phyloP scores from a whole-genome alignment of 1,139 yeast species.

The Hansenula sp. region DNA sequence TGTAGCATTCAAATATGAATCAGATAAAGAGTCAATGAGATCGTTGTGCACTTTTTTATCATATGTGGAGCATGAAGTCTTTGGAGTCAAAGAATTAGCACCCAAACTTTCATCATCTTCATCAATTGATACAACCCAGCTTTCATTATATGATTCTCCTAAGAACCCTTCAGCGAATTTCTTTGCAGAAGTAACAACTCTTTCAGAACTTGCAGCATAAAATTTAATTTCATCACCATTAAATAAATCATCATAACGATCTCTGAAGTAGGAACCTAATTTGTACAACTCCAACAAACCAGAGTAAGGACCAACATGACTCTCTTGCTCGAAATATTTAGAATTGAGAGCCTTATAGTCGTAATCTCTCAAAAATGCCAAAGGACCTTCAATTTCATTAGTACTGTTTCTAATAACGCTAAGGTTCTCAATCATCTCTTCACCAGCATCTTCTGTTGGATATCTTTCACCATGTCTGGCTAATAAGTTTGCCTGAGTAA shows the following conservation, averaged over 20 bases:
- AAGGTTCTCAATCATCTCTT: conserved; percentile 2
- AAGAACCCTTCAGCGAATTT: conserved; percentile 18
- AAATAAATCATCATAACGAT: conserved; percentile 10
- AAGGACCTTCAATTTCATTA: conserved; percentile 11
- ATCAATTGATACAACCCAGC: conserved; percentile 10
- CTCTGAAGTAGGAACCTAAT: conserved; percentile 14
- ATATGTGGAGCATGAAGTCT: conserved; percentile 22
- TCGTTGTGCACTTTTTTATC: conserved; percentile 17
- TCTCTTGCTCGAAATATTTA: conserved; percentile 10
- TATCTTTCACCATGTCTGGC: conserved; percentile 50
- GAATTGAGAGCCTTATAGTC: conserved; percentile 11
- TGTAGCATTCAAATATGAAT: conserved; percentile 20
- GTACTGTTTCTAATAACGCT: conserved; percentile 6
- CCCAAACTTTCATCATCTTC: conserved; percentile 29
- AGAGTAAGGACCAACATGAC: conserved; percentile 17
- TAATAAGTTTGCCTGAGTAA: conserved; percentile 42
- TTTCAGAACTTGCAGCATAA: conserved; percentile 14
- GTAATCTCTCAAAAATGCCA: conserved; percentile 11
- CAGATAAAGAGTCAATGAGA: conserved; percentile 10
- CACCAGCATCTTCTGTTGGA: conserved; percentile 28
- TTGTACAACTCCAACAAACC: conserved; percentile 13
- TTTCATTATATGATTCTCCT: conserved; percentile 6
- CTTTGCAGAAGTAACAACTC: conserved; percentile 17
- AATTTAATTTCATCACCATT: conserved; percentile 6
- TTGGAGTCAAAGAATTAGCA: conserved; percentile 31